These are phyloP conservation scores for Cyclotella atomus DNA, from an alignment of 108 stramenopile species.

Conservation along the genomic window DNA sequence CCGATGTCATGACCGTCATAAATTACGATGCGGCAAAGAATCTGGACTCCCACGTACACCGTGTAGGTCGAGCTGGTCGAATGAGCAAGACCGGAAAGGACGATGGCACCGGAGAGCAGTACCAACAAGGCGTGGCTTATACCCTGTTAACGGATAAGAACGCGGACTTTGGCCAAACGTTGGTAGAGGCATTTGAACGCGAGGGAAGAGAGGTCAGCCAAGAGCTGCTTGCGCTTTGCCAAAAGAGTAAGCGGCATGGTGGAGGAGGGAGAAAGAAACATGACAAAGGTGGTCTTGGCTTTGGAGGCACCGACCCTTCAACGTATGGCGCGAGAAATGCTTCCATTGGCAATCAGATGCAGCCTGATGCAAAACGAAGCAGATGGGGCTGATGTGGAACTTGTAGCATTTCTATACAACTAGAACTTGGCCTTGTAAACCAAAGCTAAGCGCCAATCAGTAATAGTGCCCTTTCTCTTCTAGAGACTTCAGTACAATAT, in stretches of 20 bases:
- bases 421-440: too few species aligned
- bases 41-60: constrained; percentile 94
- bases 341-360: neutral
- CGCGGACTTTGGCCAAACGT: constrained; percentile 72
- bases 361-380: neutral
- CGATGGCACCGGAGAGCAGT: constrained; percentile 16
- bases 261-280: constrained; percentile 45
- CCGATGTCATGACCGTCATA: constrained; percentile 89
- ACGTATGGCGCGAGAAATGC: neutral
- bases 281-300: constrained; percentile 54
- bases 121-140: constrained; percentile 75
- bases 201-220: constrained; percentile 65
- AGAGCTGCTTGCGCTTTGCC: constrained; percentile 54
- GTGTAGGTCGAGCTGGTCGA: constrained; percentile 97
- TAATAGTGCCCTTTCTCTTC: too few species aligned
- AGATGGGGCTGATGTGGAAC: constrained; percentile 4
- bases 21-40: constrained; percentile 94
- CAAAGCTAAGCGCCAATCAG: too few species aligned
- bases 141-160: constrained; percentile 74
- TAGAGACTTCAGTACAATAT: too few species aligned
- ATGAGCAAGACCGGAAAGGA: constrained; percentile 71
- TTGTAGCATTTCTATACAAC: too few species aligned
- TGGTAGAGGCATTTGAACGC: constrained; percentile 71
- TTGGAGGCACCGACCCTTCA: constrained; percentile 16
- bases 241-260: constrained; percentile 47